These are phyloP conservation scores for Flaveria brownii DNA, from an alignment of 129 eudicot genomes.

Conservation along the genomic window DNA sequence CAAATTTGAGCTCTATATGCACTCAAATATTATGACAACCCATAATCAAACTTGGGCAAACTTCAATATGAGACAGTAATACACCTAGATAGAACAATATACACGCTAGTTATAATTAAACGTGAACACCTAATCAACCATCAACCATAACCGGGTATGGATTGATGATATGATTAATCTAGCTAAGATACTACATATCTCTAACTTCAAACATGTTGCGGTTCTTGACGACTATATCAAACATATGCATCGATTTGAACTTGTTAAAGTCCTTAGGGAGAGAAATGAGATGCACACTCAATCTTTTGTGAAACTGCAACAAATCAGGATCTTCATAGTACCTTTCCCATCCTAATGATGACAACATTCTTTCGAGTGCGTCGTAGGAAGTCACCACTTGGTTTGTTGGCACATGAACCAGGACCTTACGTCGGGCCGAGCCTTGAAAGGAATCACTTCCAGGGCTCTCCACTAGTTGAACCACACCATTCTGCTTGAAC, in stretches of 20 bases:
- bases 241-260: slow-evolving; percentile 91
- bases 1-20: too few species aligned
- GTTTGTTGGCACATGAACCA: slow-evolving; percentile 60
- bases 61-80: neutral
- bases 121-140: neutral
- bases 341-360: slow-evolving; percentile 82
- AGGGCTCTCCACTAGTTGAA: slow-evolving; percentile 67
- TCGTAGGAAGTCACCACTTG: slow-evolving; percentile 69
- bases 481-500: slow-evolving; percentile 78
- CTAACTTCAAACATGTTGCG: slow-evolving; percentile 90
- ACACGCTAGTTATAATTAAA: neutral
- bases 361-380: slow-evolving; percentile 53
- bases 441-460: slow-evolving; percentile 57
- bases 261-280: slow-evolving; percentile 77
- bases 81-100: slow-evolving; percentile 7
- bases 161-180: neutral
- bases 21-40: neutral
- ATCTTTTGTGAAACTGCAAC: slow-evolving; percentile 85
- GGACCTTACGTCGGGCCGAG: slow-evolving; percentile 41
- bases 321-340: slow-evolving; percentile 76
- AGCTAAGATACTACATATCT: slow-evolving; percentile 31
- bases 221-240: slow-evolving; percentile 82
- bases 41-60: slow-evolving; percentile 27
- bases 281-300: slow-evolving; percentile 79
- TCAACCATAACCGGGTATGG: neutral